These are phyloP conservation scores for Protomyces pachydermus DNA, from an alignment of 1,139 yeast genomes.

Conservation along the genomic window DNA sequence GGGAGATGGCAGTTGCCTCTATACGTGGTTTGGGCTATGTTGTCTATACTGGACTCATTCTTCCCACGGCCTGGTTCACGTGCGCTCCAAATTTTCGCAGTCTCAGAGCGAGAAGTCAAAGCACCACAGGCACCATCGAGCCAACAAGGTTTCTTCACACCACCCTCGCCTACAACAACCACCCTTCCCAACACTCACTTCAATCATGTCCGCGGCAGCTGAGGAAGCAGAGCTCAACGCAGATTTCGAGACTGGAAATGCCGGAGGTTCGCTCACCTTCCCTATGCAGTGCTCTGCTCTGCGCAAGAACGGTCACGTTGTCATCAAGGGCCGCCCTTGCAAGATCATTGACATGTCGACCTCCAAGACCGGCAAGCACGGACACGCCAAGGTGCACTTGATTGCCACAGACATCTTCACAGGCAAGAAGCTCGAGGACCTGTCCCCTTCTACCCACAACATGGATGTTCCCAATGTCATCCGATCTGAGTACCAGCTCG, in stretches of 20 bases:
- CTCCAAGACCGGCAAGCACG: slow-evolving; percentile 99
- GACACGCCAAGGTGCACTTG: slow-evolving; percentile 99
- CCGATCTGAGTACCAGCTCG: slow-evolving; percentile 35
- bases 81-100: too few relatives aligned
- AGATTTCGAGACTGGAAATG: slow-evolving; percentile 95
- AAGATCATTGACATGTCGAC: slow-evolving; percentile 99
- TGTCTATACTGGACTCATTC: too few relatives aligned
- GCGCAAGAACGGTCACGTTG: slow-evolving; percentile 98
- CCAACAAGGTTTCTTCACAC: neutral
- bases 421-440: slow-evolving; percentile 98
- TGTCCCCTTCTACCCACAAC: slow-evolving; percentile 99
- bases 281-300: slow-evolving; percentile 99
- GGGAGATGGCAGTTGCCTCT: too few relatives aligned
- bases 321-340: slow-evolving; percentile 98
- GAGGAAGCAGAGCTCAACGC: slow-evolving; percentile 47
- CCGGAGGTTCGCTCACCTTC: slow-evolving; percentile 98
- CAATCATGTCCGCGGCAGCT: slow-evolving; percentile 22
- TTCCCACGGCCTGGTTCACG: too few relatives aligned
- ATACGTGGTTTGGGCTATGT: too few relatives aligned
- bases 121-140: too few relatives aligned
- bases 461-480: slow-evolving; percentile 98
- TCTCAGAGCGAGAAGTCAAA: too few relatives aligned
- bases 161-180: neutral
- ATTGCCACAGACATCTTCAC: slow-evolving; percentile 99
- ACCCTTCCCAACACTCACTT: neutral